Evolutionary conservation across 768 basidiomycete species (phyloP), one percentile per base, ranked within the genome.

Genomic region (Lentinula lateritia): DNA sequence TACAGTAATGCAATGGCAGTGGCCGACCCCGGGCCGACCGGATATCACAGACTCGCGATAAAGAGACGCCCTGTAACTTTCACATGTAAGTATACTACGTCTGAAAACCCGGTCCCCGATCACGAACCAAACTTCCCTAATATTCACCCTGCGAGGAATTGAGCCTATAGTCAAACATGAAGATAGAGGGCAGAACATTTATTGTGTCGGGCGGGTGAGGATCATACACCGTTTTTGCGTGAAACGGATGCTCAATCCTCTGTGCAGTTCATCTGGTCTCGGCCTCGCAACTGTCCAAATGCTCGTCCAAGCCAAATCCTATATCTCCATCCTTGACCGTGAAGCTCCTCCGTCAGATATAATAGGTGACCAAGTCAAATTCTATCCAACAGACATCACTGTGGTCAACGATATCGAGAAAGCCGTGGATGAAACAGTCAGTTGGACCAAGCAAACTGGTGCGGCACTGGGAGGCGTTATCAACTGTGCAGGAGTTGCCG

Each of bases 131-230:
- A 28, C 28, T 28, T 28, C 28, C 28, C 28, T 3, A 28, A 23
- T 23, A 23, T 23, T 23, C 23, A 23, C 23, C 2, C 28, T 3
- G 3, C 3, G 28, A 28, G 28, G 28, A 4, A 28, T 28, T 3
- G 28, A 1, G 28, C 28, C 3, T 28, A 28, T 28, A 28, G 28
- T 46, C 45, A 9, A 41, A 55, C 55, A 76, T 76, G 75, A 76
- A 74, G 65, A 60, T 73, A 16, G 66, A 62, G 54, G 63, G 71
- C 45, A 64, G 75, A 52, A 76, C 75, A 15, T 76, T 76, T 61
- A 64, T 76, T 20, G 70, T 76, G 15, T 76, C 75, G n/a, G 75
- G 75, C 52, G 75, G 75, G 75, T 76, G 60, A 42, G 73, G 71
- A 28, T 41, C n/a, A 10, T 32, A 16, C 20, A 38, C 34, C 12